phyloP scores from a whole-genome alignment of 768 basidiomycete species.

The Mycena belliarum region DNA sequence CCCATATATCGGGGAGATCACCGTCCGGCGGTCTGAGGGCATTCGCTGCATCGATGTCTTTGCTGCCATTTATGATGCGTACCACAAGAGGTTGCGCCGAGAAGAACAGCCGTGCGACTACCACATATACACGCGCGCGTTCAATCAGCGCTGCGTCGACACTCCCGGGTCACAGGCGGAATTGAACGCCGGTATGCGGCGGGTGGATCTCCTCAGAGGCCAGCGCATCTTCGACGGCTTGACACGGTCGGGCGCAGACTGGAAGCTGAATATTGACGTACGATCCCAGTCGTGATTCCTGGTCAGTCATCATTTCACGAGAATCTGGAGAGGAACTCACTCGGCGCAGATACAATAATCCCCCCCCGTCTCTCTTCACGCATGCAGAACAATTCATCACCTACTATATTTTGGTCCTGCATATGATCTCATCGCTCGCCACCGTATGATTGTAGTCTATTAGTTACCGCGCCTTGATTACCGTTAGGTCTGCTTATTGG shows the following conservation, averaged over 20 bases:
- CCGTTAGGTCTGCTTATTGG: too few species aligned
- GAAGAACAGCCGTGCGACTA: conserved; percentile 33
- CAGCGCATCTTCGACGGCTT: conserved; percentile 56
- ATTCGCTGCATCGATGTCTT: conserved; percentile 61
- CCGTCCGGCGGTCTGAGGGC: conserved; percentile 36
- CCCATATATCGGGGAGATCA: conserved; percentile 37
- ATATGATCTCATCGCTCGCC: conserved; percentile 1
- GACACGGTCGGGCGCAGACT: conserved; percentile 26
- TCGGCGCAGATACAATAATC: background rate
- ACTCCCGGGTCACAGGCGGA: conserved; percentile 39
- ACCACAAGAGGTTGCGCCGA: conserved; percentile 43
- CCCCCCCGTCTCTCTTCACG: background rate
- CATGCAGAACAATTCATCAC: background rate
- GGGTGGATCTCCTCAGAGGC: conserved; percentile 56
- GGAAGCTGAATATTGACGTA: conserved; percentile 4
- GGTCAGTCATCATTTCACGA: background rate
- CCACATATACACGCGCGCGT: conserved; percentile 31
- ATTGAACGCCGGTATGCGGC: conserved; percentile 48
- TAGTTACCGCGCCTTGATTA: too few species aligned
- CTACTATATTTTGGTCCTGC: background rate
- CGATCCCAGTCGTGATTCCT: background rate
- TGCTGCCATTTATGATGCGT: conserved; percentile 52
- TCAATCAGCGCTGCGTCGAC: conserved; percentile 46
- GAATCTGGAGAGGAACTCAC: background rate
- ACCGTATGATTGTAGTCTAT: background rate